Base-by-base conservation (phyloP, 2,329 filamentous ascomycete genomes). In the Claviceps sp. region DNA sequence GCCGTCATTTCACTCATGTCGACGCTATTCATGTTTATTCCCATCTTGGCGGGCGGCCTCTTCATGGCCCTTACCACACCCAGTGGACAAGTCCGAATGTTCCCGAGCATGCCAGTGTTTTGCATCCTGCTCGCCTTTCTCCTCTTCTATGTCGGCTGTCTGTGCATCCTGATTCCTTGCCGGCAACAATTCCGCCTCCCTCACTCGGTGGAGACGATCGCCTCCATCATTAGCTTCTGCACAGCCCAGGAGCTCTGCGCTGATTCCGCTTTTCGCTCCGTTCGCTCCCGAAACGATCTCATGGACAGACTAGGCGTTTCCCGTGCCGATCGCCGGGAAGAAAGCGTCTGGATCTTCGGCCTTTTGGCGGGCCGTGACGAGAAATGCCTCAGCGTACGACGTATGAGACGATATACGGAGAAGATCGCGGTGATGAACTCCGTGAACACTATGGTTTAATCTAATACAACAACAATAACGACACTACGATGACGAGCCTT, bases 221-320 rank as follows among this genome's bases (percentile, higher is more conserved):
- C 86, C 1, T 88, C 90, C 63, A 73, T 90, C 22, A 77, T 94
- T 58, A 84, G 81, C 61, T 90, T 91, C 63, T 73, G 91, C 43
- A 81, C 86, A 53, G 82, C 83, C 58, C 83, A 82, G 44, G 83
- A 84, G 23, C 71, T 94, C 17, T 71, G 87, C 2, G 73, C 78
- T 5, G 89, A 95, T 61, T 75, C 81, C 9, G 78, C 85, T 0
- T 91, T 96, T 63, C 76, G 81, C 49, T 77, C 82, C 39, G 79
- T 84, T 2, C 72, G 75, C 29, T 82, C 75, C n/a, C 83, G 82
- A 56, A 72, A 72, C 0, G 84, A 89, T 56, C 75, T 96, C 20
- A 75, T 83, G 22, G 80, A 77, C 0, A 73, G 85, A 43, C 70
- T 95, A 2, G 82, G 87, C 49, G 72, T 79, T 44, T 68, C 71